Evolutionary conservation across 2,329 filamentous ascomycete genomes (phyloP).

Genomic region (Fusarium veterinarium): DNA sequence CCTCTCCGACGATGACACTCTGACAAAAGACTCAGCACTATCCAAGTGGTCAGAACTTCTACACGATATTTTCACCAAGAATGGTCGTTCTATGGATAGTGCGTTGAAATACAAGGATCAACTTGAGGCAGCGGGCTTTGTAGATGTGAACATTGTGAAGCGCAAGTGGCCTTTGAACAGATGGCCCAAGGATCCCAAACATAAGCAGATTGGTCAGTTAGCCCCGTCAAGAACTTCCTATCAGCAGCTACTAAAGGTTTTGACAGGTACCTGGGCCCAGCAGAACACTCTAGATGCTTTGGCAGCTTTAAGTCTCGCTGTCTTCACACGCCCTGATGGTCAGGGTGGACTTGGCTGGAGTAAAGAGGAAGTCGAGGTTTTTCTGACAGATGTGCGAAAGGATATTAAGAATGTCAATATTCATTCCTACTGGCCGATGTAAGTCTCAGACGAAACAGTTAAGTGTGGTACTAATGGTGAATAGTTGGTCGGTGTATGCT

Average conservation of each 20-base stretch:
- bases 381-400: background rate
- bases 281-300: background rate
- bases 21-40: background rate
- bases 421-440: constrained; percentile 5
- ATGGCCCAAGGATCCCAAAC: constrained; percentile 23
- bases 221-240: fast-evolving
- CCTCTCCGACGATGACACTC: constrained; percentile 6
- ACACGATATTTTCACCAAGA: background rate
- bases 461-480: fast-evolving
- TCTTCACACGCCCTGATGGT: background rate
- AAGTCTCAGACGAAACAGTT: fast-evolving
- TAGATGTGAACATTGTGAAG: constrained; percentile 1
- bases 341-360: constrained; percentile 5
- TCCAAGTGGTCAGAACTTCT: constrained; percentile 17
- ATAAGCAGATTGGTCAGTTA: constrained; percentile 27
- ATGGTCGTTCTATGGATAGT: background rate
- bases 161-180: constrained; percentile 20
- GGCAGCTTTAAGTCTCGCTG: background rate
- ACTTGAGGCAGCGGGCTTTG: constrained; percentile 15
- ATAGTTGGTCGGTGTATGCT: background rate
- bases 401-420: background rate
- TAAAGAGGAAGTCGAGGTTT: background rate
- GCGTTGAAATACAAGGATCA: constrained; percentile 16
- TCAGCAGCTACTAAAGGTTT: background rate
- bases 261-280: background rate